Percentiles rank a stretch among this genome's conserved stretches.
phyloP scores from a whole-genome alignment of 805 yeast genomes.

The Isabelozyma gotoi region DNA sequence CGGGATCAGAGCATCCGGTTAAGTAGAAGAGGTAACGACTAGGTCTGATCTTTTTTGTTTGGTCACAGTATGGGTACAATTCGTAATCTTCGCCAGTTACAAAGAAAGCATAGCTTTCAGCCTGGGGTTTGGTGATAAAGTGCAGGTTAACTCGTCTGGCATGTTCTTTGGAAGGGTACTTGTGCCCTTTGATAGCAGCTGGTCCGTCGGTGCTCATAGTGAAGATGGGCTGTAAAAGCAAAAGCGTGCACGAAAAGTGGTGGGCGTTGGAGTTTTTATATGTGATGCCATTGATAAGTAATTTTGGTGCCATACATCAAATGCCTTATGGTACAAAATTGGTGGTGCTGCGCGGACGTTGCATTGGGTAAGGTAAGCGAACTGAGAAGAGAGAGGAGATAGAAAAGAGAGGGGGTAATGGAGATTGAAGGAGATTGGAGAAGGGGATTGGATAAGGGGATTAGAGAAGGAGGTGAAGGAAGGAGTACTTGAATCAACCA shows the following conservation, averaged over 20 bases:
- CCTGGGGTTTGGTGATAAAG: conserved; percentile 23
- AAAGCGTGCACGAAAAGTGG: neutral
- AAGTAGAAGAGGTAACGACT: conserved; percentile 87
- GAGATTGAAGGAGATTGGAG: too few relatives aligned
- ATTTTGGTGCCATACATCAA: neutral
- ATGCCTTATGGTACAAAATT: neutral
- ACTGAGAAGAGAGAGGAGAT: neutral
- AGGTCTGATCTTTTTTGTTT: conserved; percentile 76
- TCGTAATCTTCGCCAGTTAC: conserved; percentile 61
- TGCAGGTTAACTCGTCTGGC: conserved; percentile 53
- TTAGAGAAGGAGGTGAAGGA: too few relatives aligned
- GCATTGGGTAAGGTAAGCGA: too few relatives aligned
- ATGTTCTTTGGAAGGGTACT: conserved; percentile 85
- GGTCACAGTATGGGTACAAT: conserved; percentile 76
- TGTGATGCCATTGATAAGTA: neutral
- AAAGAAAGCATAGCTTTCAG: conserved; percentile 42
- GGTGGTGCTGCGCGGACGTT: neutral
- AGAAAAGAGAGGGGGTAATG: neutral
- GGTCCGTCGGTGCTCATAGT: neutral
- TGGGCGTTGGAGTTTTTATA: neutral
- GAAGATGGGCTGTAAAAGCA: neutral
- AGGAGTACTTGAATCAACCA: too few relatives aligned
- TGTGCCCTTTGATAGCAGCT: conserved; percentile 27
- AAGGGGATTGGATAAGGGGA: too few relatives aligned
- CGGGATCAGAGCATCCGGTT: conserved; percentile 80